phyloP scores from a whole-genome alignment of 2,329 filamentous ascomycete species.

The Penicillium palitans region DNA sequence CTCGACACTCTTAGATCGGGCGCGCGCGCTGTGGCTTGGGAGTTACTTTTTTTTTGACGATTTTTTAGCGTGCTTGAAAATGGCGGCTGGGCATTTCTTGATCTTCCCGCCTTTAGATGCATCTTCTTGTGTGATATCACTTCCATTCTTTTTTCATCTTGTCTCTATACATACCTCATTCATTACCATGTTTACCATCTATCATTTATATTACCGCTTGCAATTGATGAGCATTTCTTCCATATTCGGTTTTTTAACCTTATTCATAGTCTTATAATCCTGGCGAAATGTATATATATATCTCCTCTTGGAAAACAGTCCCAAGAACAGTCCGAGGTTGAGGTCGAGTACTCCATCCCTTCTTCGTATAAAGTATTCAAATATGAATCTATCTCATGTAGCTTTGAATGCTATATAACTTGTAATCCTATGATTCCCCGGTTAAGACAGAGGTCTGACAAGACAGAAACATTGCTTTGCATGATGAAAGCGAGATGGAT shows the following conservation, averaged over 20 bases:
- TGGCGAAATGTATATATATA: background rate
- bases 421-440: no score
- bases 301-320: background rate
- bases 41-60: constrained; percentile 11
- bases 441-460: background rate
- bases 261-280: background rate
- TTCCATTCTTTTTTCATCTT: constrained; percentile 9
- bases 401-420: background rate
- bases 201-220: constrained; percentile 9
- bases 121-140: constrained; percentile 15
- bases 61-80: constrained; percentile 15
- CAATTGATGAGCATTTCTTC: constrained; percentile 3
- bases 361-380: background rate
- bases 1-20: constrained; percentile 6
- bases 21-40: constrained; percentile 1
- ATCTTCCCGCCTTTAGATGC: constrained; percentile 5
- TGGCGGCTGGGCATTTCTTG: constrained; percentile 4
- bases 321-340: background rate
- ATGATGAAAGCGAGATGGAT: background rate
- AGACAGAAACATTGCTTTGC: background rate
- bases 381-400: background rate
- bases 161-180: constrained; percentile 13
- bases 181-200: constrained; percentile 8
- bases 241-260: background rate
- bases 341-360: background rate